These are phyloP conservation scores for Penicillium odoratum DNA, from an alignment of 495 filamentous ascomycete genomes.

Conservation along the genomic window DNA sequence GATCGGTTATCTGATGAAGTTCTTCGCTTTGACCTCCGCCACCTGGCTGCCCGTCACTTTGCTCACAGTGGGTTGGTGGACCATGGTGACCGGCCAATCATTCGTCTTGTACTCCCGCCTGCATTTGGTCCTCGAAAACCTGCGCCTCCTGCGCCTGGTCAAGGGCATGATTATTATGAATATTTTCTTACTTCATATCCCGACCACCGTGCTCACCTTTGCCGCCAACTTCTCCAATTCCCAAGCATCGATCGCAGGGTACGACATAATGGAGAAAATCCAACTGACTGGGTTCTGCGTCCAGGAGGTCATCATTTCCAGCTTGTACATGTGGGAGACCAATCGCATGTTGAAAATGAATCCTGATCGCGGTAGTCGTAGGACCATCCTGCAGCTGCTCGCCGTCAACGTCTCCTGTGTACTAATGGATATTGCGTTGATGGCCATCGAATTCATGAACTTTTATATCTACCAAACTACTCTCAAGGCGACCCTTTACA, in stretches of 20 bases:
- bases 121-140: conserved; percentile 36
- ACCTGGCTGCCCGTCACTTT: conserved; percentile 33
- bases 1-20: conserved; percentile 40
- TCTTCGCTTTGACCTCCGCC: conserved; percentile 31
- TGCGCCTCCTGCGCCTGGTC: conserved; percentile 26
- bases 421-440: conserved; percentile 33
- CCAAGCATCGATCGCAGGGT: conserved; percentile 18
- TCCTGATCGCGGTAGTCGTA: conserved; percentile 26
- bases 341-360: conserved; percentile 30
- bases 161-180: conserved; percentile 39
- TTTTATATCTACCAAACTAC: conserved; percentile 35
- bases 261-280: conserved; percentile 33
- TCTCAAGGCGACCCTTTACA: conserved; percentile 32
- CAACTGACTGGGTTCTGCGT: conserved; percentile 32
- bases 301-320: conserved; percentile 32
- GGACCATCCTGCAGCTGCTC: conserved; percentile 30
- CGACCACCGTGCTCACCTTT: conserved; percentile 34
- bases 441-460: conserved; percentile 33
- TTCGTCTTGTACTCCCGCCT: conserved; percentile 43
- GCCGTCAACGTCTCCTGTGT: conserved; percentile 33
- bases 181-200: conserved; percentile 36
- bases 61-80: conserved; percentile 39
- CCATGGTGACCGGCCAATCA: conserved; percentile 44
- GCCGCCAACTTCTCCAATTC: conserved; percentile 26
- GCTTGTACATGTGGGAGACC: conserved; percentile 33